A percentile compares a stretch with the other conserved stretches of the same genome.
Evolutionary conservation across 495 filamentous ascomycete genomes (phyloP).

Genomic region (Aspergillus hancockii): DNA sequence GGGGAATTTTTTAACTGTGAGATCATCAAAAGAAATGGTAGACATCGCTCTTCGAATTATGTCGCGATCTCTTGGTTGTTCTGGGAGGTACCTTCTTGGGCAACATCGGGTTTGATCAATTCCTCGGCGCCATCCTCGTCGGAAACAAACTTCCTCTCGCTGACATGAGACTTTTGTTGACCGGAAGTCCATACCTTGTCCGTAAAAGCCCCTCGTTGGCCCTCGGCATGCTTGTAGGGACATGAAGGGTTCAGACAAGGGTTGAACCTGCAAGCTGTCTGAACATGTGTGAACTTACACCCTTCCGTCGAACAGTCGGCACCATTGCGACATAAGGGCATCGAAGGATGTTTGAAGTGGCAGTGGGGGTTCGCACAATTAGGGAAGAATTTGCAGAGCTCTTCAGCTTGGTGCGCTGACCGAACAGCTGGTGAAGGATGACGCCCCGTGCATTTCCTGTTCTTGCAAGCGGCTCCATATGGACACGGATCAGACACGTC

Average conservation of each 20-base stretch:
- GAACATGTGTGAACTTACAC: constrained; percentile 87
- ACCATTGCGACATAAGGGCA: constrained; percentile 88
- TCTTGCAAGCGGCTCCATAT: constrained; percentile 90
- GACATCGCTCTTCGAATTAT: constrained; percentile 25
- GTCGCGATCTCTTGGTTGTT: constrained; percentile 38
- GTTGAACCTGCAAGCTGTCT: constrained; percentile 83
- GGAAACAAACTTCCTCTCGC: constrained; percentile 89
- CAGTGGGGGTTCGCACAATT: constrained; percentile 88
- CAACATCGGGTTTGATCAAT: constrained; percentile 69
- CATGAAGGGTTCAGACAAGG: constrained; percentile 86
- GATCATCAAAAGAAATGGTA: constrained; percentile 7
- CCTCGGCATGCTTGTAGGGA: constrained; percentile 88
- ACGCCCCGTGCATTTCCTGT: constrained; percentile 85
- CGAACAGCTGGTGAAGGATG: constrained; percentile 90
- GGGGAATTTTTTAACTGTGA: constrained; percentile 8
- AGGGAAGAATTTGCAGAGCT: constrained; percentile 92
- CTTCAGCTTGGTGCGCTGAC: constrained; percentile 72
- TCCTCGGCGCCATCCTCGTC: constrained; percentile 69
- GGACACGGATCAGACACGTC: constrained; percentile 80
- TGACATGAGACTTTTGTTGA: constrained; percentile 65
- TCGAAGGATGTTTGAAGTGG: constrained; percentile 79
- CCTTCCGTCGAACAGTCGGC: constrained; percentile 80
- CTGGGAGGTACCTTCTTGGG: constrained; percentile 29
- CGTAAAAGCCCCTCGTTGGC: constrained; percentile 73
- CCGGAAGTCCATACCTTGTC: constrained; percentile 90